phyloP scores from a whole-genome alignment of 208 protist genomes.

The Crithidia thermophila region DNA sequence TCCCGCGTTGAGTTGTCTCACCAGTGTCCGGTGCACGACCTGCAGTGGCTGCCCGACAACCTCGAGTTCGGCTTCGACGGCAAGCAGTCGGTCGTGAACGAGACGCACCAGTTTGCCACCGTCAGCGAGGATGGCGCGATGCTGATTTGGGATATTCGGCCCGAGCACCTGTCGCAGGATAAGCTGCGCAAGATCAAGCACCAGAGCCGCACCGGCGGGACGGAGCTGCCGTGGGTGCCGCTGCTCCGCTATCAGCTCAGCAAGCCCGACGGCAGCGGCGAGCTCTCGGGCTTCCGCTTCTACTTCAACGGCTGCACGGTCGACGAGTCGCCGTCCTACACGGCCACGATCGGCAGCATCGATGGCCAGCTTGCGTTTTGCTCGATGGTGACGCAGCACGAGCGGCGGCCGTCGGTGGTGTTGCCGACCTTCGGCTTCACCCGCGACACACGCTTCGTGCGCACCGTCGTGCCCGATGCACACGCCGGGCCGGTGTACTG shows the following conservation, averaged over 20 bases:
- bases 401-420: conserved; percentile 39
- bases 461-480: conserved; percentile 43
- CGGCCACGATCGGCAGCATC: conserved; percentile 55
- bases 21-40: conserved; percentile 81
- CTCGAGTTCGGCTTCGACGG: conserved; percentile 89
- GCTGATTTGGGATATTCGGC: conserved; percentile 89
- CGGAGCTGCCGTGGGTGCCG: conserved; percentile 85
- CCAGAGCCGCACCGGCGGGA: conserved; percentile 55
- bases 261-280: conserved; percentile 62
- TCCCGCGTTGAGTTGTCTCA: conserved; percentile 90
- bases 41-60: conserved; percentile 82
- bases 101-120: conserved; percentile 86
- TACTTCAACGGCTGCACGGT: conserved; percentile 69
- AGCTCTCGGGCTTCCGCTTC: conserved; percentile 84
- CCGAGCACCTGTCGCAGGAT: conserved; percentile 82
- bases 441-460: conserved; percentile 71
- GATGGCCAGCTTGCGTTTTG: conserved; percentile 80
- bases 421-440: conserved; percentile 56
- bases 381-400: conserved; percentile 64
- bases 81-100: conserved; percentile 69
- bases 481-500: conserved; percentile 80
- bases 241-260: conserved; percentile 75
- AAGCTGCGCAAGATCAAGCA: conserved; percentile 93
- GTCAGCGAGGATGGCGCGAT: conserved; percentile 88
- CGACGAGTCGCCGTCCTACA: conserved; percentile 64